Percentiles rank a stretch among this genome's conserved stretches.
Conservation (phyloP, 768 basidiomycete genomes). For the Suillus discolor region DNA sequence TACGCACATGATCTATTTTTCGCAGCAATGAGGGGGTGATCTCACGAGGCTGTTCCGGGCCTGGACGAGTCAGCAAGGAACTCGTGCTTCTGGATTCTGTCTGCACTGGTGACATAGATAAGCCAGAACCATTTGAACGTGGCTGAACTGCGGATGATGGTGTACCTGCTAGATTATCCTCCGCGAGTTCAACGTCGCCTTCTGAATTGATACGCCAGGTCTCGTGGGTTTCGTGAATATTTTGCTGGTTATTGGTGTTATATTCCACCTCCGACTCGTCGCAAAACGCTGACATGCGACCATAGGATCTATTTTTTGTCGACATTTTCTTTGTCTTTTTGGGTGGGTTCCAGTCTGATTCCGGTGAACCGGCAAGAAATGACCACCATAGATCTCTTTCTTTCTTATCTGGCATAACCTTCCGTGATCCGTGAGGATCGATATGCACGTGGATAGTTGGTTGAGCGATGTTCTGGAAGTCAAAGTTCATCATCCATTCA, state of each 20-base stretch:
- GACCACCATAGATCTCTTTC: constrained; percentile 83
- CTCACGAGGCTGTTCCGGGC: constrained; percentile 40
- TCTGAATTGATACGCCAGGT: constrained; percentile 41
- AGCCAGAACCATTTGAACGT: constrained; percentile 20
- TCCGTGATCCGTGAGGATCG: constrained; percentile 21
- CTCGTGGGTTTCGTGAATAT: constrained; percentile 18
- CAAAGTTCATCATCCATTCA: constrained; percentile 12
- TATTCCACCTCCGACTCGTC: constrained; percentile 24
- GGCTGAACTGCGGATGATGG: constrained; percentile 45
- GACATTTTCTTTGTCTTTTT: constrained; percentile 34
- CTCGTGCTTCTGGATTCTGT: not conserved
- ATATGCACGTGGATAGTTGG: constrained; percentile 45
- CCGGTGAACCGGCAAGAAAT: constrained; percentile 69
- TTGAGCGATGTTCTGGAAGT: constrained; percentile 64
- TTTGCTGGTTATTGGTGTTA: constrained; percentile 6
- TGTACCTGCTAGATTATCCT: constrained; percentile 37
- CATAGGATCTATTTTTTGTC: constrained; percentile 14
- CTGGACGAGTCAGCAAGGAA: too few species aligned
- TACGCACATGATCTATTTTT: constrained; percentile 68
- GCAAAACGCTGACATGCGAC: constrained; percentile 40
- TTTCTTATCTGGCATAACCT: constrained; percentile 65
- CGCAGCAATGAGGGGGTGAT: constrained; percentile 59
- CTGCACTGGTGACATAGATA: not conserved
- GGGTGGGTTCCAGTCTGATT: constrained; percentile 64
- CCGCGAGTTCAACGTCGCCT: constrained; percentile 44